Percentiles rank a stretch among this genome's conserved stretches.
Evolutionary conservation across 2,329 filamentous ascomycete genomes (phyloP).

Genomic region (Chaetomium globosum): DNA sequence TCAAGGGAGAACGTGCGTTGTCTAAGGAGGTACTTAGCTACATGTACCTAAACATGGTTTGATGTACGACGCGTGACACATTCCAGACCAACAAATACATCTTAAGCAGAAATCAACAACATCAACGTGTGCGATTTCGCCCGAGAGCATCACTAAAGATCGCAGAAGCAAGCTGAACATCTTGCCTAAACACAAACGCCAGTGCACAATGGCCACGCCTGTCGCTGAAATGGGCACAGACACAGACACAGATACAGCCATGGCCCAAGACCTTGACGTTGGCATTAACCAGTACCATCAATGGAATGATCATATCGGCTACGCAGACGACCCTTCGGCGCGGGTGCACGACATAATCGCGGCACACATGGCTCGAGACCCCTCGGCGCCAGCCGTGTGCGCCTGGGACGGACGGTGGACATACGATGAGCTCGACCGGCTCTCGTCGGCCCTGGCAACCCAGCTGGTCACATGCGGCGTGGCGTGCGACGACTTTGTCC

Average conservation of each 20-base stretch:
- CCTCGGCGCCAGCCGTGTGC: conserved; percentile 5
- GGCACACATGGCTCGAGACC: not conserved
- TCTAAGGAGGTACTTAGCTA: not conserved
- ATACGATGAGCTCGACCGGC: conserved; percentile 5
- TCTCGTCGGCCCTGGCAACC: not conserved
- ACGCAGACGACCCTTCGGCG: conserved; percentile 8
- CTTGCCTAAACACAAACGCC: conserved; percentile 5
- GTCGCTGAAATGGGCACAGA: conserved; percentile 1
- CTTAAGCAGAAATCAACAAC: conserved; percentile 3
- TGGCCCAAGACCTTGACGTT: conserved; percentile 3
- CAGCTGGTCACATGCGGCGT: conserved; percentile 7
- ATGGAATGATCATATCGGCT: conserved; percentile 3
- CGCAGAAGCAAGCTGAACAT: not conserved
- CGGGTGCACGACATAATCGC: conserved; percentile 7
- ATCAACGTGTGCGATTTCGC: conserved; percentile 6
- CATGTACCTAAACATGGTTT: not conserved
- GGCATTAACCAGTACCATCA: conserved; percentile 8
- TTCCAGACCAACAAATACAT: conserved; percentile 1
- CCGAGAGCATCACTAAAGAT: not conserved
- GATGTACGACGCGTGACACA: conserved; percentile 4
- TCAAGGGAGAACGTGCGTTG: conserved; percentile 3
- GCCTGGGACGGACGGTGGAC: conserved; percentile 3
- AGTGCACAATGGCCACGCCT: conserved; percentile 6
- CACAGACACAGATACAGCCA: conserved; percentile 1
- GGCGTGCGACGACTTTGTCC: conserved; percentile 6